Evolutionary conservation across 1,284 basidiomycete species (phyloP), one percentile per base, ranked within the genome.

Genomic region (Meira nashicola): DNA sequence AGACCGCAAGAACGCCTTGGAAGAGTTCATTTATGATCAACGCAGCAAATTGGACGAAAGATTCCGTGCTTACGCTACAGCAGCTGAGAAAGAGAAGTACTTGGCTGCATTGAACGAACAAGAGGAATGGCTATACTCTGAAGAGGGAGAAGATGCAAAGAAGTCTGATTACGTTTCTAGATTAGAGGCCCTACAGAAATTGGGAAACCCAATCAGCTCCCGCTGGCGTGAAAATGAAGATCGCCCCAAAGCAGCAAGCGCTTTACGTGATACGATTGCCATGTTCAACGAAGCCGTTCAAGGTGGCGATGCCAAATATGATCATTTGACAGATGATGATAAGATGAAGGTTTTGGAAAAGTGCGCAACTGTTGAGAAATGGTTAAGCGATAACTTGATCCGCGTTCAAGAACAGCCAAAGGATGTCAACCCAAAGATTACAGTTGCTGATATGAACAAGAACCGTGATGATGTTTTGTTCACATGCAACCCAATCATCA

Each of bases 21-120:
- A 77, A 60, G 75, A 77, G 65, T 75, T 68, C 68, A 74, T 77
- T 58, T 77, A 77, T 66, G 75, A 77, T 66, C 71, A 72, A 62
- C 75, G 75, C 54, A 64, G 61, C 59, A 75, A 74, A 66, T 68
- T 77, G 54, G 74, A 76, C 60, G 74, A 75, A 55, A 66, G 73
- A n/a, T 69, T 63, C 66, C 64, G 66, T 48, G 55, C 63, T 11
- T 77, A 70, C 43, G 69, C 74, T 43, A 70, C 72, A 38, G 33
- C 72, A 21, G 58, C 71, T n/a, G 75, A 77, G 62, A 77, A 77
- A 71, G 71, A 75, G 25, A 64, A 69, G 62, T 68, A 71, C 57
- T 65, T 76, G 5, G 55, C 58, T n/a, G 66, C 66, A 38, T 67
- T 77, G 33, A 68, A 65, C 54, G 69, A 67, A 14, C 62, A 71